Conservation (phyloP, 2,329 filamentous ascomycete genomes). For the Penicillium polonicum region DNA sequence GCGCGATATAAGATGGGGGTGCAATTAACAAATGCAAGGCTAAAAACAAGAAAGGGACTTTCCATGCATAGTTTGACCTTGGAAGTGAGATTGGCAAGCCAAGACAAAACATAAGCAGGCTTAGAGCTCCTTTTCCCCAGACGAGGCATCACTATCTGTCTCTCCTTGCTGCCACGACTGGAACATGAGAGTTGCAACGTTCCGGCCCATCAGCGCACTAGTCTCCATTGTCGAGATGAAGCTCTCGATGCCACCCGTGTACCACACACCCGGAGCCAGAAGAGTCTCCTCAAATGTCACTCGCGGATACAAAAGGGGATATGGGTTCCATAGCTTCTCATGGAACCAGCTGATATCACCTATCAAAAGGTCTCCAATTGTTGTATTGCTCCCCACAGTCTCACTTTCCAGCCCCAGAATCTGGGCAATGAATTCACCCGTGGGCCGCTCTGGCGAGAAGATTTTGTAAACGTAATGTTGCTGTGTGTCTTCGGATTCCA, state of each 20-base stretch:
- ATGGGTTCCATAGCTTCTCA: slow-evolving; percentile 76
- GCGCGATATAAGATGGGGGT: not conserved
- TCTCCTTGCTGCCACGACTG: slow-evolving; percentile 48
- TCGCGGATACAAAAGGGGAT: slow-evolving; percentile 80
- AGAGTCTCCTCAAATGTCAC: slow-evolving; percentile 82
- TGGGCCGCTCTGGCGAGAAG: slow-evolving; percentile 57
- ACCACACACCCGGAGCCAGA: slow-evolving; percentile 56
- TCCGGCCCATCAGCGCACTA: slow-evolving; percentile 78
- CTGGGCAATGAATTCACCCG: slow-evolving; percentile 47
- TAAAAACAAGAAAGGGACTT: not conserved
- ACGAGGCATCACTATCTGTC: not conserved
- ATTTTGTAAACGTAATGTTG: slow-evolving; percentile 65
- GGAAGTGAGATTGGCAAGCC: not conserved
- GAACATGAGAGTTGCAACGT: slow-evolving; percentile 56
- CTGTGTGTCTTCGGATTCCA: slow-evolving; percentile 18
- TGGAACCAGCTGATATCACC: slow-evolving; percentile 70
- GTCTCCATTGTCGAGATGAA: slow-evolving; percentile 99
- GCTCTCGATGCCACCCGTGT: slow-evolving; percentile 72
- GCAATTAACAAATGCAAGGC: not conserved
- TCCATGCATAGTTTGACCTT: not conserved
- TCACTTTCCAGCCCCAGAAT: slow-evolving; percentile 48
- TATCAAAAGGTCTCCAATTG: slow-evolving; percentile 38
- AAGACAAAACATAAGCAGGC: not conserved
- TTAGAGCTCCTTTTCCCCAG: not conserved
- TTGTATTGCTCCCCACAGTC: slow-evolving; percentile 24